A percentile compares a stretch with the other conserved stretches of the same genome.
Evolutionary conservation across 2,329 filamentous ascomycete species (phyloP).

Genomic region (Aspergillus novofumigatus): DNA sequence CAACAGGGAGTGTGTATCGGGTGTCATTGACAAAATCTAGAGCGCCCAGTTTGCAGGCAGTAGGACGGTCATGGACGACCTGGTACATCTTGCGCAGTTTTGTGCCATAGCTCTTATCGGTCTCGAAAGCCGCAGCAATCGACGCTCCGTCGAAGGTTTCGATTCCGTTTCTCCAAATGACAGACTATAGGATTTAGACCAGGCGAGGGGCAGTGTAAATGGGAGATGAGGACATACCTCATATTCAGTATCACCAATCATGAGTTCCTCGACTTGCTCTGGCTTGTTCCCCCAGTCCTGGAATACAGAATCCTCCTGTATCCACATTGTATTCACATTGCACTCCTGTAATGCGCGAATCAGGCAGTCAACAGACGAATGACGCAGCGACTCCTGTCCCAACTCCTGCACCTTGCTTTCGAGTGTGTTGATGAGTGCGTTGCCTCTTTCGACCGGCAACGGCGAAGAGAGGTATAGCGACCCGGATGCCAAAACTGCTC

Average conservation of each 20-base stretch:
- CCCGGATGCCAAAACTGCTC: slow-evolving; percentile 41
- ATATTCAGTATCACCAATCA: slow-evolving; percentile 44
- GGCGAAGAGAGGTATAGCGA: slow-evolving; percentile 43
- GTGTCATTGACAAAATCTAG: slow-evolving; percentile 33
- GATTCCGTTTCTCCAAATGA: slow-evolving; percentile 44
- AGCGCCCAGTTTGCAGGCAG: slow-evolving; percentile 39
- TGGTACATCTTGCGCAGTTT: slow-evolving; percentile 40
- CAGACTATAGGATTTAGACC: slow-evolving; percentile 28
- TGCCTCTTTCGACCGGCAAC: slow-evolving; percentile 31
- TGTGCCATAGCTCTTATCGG: slow-evolving; percentile 23
- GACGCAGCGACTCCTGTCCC: slow-evolving; percentile 25
- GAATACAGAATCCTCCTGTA: slow-evolving; percentile 37
- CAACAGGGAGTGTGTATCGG: slow-evolving; percentile 29
- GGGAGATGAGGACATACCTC: slow-evolving; percentile 28
- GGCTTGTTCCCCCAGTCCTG: slow-evolving; percentile 34
- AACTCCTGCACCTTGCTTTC: slow-evolving; percentile 25
- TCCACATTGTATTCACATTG: slow-evolving; percentile 41
- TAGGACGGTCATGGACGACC: slow-evolving; percentile 37
- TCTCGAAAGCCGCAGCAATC: slow-evolving; percentile 34
- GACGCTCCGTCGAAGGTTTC: slow-evolving; percentile 31
- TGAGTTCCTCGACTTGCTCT: slow-evolving; percentile 33
- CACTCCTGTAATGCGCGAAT: slow-evolving; percentile 33
- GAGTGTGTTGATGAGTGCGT: slow-evolving; percentile 27
- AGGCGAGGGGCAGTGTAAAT: background rate
- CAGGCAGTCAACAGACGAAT: slow-evolving; percentile 27